Base-by-base conservation (phyloP, 768 basidiomycete genomes). In the Termitomyces sp. region DNA sequence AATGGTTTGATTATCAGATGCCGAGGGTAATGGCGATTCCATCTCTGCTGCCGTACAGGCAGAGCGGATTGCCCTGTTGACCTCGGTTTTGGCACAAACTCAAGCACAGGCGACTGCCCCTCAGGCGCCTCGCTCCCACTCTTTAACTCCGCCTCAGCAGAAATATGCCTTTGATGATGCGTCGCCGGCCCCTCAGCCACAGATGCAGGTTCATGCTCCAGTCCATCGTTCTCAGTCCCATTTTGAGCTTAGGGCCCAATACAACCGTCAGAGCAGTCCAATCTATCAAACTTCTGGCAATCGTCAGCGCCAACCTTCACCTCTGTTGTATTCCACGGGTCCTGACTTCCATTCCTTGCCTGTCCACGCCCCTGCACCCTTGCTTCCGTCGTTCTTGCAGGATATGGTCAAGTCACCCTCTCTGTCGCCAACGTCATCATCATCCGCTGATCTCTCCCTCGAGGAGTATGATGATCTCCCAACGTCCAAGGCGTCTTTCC, bases 1-100 rank as follows among this genome's bases (percentile, higher is more conserved):
- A 2, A n/a, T 41, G 53, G n/a, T 6, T 20, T 18, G n/a, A 3
- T 41, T 55, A 45, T 47, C 60, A 92, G 90, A 92, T 62, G 91
- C 91, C 13, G 91, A 93, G 67, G 91, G 91, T 1, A 92, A 93
- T 63, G 89, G 90, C 3, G 91, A 93, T 69, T 92, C 89, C 3
- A 90, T 92, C 65, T 91, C 90, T 46, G 81, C 86, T 38, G 87
- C 88, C 24, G 90, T 92, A 44, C 91, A 93, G 70, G 85, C 88
- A 16, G 91, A 92, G 67, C 84, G 91, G 54, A 91, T 93, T 62
- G 85, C 87, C 26, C 77, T 92, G 20, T 79, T 93, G 51, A 88
- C 89, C 1, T 83, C 86, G 52, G 86, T 91, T 44, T 81, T 92
- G 52, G 72, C 83, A 2, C 83, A 84, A 65, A 80, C 80, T 18